These are phyloP conservation scores for Trifolium repens DNA, from an alignment of 306 rosid genomes.

Conservation along the genomic window DNA sequence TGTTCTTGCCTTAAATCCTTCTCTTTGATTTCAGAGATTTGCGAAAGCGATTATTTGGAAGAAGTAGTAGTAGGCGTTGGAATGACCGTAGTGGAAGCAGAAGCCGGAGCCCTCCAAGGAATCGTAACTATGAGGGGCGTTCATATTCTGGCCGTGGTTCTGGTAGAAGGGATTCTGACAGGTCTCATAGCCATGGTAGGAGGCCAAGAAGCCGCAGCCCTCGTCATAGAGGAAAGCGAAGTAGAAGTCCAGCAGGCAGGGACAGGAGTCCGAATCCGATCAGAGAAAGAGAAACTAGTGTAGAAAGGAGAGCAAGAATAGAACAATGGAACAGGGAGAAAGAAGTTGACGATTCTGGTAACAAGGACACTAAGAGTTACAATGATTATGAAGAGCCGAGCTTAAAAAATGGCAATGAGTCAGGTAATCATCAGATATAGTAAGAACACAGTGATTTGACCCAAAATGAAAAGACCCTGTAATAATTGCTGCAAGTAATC, in stretches of 20 bases:
- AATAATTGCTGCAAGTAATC: conserved; percentile 41
- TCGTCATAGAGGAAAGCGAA: conserved; percentile 66
- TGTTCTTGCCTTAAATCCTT: not conserved
- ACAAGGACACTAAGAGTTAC: conserved; percentile 44
- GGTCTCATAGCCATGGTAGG: conserved; percentile 70
- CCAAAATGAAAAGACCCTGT: conserved; percentile 22
- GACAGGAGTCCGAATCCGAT: conserved; percentile 60
- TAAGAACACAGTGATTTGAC: conserved; percentile 42
- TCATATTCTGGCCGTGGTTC: conserved; percentile 66
- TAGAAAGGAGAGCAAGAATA: conserved; percentile 91
- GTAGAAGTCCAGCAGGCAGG: conserved; percentile 84
- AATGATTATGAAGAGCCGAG: conserved; percentile 51
- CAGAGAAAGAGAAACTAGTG: conserved; percentile 96
- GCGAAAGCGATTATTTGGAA: conserved; percentile 84
- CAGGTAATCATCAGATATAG: conserved; percentile 54
- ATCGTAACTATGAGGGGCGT: conserved; percentile 75
- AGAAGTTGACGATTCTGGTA: conserved; percentile 61
- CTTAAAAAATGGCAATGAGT: conserved; percentile 56
- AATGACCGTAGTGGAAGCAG: conserved; percentile 74
- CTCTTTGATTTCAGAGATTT: conserved; percentile 68
- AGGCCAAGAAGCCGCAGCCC: conserved; percentile 97
- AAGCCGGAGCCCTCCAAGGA: conserved; percentile 88
- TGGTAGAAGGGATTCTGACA: conserved; percentile 79
- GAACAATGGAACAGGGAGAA: conserved; percentile 96
- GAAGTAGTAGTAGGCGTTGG: conserved; percentile 72